Evolutionary conservation across 2,329 filamentous ascomycete genomes (phyloP).

Genomic region (Pseudogymnoascus sp.): DNA sequence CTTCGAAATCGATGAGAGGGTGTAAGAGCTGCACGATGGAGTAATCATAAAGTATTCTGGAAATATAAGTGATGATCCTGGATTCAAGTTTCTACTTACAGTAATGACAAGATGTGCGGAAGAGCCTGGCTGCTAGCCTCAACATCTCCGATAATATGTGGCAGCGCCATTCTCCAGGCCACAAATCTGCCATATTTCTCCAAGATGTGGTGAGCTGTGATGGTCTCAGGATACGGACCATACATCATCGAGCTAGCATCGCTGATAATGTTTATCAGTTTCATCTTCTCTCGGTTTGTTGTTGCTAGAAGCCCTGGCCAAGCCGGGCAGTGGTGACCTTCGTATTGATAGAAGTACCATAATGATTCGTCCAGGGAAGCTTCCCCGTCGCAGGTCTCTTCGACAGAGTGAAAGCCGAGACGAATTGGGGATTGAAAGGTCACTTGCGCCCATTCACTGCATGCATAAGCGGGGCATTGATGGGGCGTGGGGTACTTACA

Average conservation of each 20-base stretch:
- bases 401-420: constrained; percentile 9
- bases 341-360: no score
- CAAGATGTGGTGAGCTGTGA: constrained; percentile 21
- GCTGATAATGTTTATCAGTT: constrained; percentile 24
- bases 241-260: constrained; percentile 24
- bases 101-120: constrained; percentile 28
- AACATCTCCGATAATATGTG: constrained; percentile 20
- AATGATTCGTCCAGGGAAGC: no score
- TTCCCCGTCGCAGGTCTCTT: neutral
- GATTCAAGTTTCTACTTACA: constrained; percentile 22
- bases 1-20: constrained; percentile 25
- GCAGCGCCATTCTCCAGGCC: constrained; percentile 25
- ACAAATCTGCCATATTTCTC: constrained; percentile 24
- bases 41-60: constrained; percentile 27
- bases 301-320: constrained; percentile 24
- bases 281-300: constrained; percentile 27
- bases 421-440: constrained; percentile 26
- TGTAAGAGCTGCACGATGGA: constrained; percentile 27
- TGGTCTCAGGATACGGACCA: constrained; percentile 10
- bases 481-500: constrained; percentile 20
- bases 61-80: constrained; percentile 15
- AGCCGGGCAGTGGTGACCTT: constrained; percentile 11
- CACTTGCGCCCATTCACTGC: constrained; percentile 29
- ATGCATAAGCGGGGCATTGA: constrained; percentile 15
- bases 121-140: constrained; percentile 21